Conservation (phyloP, 192 early-diverging fungal genomes). For the Rhizoclosmatium sp. region DNA sequence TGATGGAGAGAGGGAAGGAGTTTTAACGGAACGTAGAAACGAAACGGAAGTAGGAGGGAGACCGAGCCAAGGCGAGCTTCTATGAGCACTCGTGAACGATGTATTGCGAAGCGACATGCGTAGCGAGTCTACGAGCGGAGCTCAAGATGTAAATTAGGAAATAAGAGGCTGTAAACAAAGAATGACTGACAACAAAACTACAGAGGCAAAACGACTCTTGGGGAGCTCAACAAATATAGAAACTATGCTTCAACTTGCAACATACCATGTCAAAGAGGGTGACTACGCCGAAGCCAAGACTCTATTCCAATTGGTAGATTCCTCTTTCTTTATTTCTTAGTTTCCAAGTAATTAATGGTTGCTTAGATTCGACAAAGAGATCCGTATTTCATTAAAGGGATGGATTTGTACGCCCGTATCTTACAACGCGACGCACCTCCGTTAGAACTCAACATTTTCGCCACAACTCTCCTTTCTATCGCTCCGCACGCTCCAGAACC, state of each 20-base stretch:
- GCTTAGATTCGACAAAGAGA: constrained; percentile 21
- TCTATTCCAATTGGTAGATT: neutral
- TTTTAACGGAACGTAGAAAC: too few relatives aligned
- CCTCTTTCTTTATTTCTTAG: neutral
- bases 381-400: constrained; percentile 14
- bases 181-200: too few relatives aligned
- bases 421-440: constrained; percentile 4
- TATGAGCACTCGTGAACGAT: too few relatives aligned
- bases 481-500: constrained; percentile 12
- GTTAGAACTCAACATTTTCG: constrained; percentile 9
- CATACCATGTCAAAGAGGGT: constrained; percentile 6
- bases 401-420: constrained; percentile 29
- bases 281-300: neutral
- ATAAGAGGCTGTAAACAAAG: too few relatives aligned
- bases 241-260: constrained; percentile 8
- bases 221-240: neutral
- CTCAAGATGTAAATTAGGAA: too few relatives aligned
- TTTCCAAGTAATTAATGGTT: neutral
- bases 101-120: too few relatives aligned
- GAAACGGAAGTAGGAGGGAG: too few relatives aligned
- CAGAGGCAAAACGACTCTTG: too few relatives aligned
- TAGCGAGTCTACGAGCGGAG: too few relatives aligned
- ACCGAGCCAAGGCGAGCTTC: too few relatives aligned
- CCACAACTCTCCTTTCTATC: neutral
- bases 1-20: too few relatives aligned